Evolutionary conservation across 1,284 basidiomycete species (phyloP).

Genomic region (Tausonia pullulans): DNA sequence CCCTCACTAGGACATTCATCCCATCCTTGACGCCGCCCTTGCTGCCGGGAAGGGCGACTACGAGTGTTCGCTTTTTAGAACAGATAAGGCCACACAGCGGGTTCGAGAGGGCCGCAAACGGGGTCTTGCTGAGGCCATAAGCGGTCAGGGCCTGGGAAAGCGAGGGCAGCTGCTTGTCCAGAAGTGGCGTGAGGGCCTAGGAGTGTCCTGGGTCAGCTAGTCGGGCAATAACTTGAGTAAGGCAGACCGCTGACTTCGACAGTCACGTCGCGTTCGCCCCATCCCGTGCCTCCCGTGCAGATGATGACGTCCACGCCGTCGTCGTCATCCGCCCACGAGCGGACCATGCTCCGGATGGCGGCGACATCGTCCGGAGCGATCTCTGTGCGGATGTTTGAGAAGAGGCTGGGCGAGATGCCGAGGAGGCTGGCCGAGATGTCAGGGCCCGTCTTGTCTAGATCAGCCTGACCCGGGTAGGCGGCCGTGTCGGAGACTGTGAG

Average conservation of each 20-base stretch:
- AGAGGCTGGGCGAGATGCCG: conserved; percentile 5
- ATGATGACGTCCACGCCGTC: conserved; percentile 50
- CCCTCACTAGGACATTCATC: conserved; percentile 47
- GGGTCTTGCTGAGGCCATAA: conserved; percentile 58
- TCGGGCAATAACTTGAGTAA: background rate
- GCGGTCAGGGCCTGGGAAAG: conserved; percentile 64
- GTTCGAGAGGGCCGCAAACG: conserved; percentile 66
- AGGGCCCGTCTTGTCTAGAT: conserved; percentile 17
- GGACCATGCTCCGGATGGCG: conserved; percentile 43
- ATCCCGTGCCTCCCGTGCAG: conserved; percentile 78
- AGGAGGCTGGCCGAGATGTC: conserved; percentile 3
- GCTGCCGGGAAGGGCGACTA: conserved; percentile 72
- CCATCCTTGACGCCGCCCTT: conserved; percentile 74
- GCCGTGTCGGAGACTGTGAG: conserved; percentile 18
- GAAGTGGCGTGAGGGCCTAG: conserved; percentile 57
- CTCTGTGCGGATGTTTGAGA: conserved; percentile 6
- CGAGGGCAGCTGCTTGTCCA: conserved; percentile 62
- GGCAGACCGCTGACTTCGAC: conserved; percentile 51
- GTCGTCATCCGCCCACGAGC: conserved; percentile 38
- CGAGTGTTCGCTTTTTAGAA: conserved; percentile 42
- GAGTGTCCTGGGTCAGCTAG: background rate
- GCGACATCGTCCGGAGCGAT: conserved; percentile 54
- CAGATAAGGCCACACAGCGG: conserved; percentile 62
- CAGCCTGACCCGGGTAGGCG: conserved; percentile 7
- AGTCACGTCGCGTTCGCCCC: conserved; percentile 63